These are phyloP conservation scores for Penicillium waksmanii DNA, from an alignment of 495 filamentous ascomycete species.

Conservation along the genomic window DNA sequence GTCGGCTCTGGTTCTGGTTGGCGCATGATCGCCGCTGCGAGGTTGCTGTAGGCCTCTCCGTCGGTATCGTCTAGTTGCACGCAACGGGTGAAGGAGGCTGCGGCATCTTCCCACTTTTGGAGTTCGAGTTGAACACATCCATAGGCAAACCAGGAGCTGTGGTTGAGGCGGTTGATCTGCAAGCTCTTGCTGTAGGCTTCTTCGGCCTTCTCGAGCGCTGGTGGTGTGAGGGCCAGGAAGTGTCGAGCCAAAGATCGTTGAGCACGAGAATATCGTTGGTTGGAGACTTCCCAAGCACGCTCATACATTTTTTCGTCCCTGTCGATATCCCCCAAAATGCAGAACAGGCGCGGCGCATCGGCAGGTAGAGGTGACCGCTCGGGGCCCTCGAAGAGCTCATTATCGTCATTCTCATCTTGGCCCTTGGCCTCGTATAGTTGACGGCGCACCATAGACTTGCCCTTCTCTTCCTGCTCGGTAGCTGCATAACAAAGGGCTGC, in stretches of 20 bases:
- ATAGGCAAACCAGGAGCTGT: constrained; percentile 82
- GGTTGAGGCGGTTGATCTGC: constrained; percentile 76
- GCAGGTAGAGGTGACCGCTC: constrained; percentile 70
- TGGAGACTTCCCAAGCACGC: constrained; percentile 87
- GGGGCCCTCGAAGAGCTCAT: constrained; percentile 61
- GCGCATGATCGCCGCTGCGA: constrained; percentile 79
- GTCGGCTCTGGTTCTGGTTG: constrained; percentile 41
- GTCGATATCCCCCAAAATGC: constrained; percentile 91
- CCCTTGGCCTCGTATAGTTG: constrained; percentile 72
- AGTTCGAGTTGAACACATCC: constrained; percentile 85
- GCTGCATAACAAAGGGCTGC: constrained; percentile 86
- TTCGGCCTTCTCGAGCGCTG: constrained; percentile 68
- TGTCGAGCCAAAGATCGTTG: constrained; percentile 84
- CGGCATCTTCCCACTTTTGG: constrained; percentile 74
- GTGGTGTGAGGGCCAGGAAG: constrained; percentile 62
- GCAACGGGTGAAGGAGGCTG: constrained; percentile 79
- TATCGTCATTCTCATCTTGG: constrained; percentile 49
- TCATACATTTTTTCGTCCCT: constrained; percentile 73
- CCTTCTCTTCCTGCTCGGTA: constrained; percentile 83
- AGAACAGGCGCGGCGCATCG: constrained; percentile 87
- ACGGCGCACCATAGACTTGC: constrained; percentile 69
- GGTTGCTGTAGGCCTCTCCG: constrained; percentile 92
- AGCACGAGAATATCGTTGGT: constrained; percentile 77
- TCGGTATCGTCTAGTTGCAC: constrained; percentile 85
- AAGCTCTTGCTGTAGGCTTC: constrained; percentile 78